Evolutionary conservation across 805 yeast genomes (phyloP), one percentile per base, ranked within the genome.

Genomic region (Isabelozyma rhagii): DNA sequence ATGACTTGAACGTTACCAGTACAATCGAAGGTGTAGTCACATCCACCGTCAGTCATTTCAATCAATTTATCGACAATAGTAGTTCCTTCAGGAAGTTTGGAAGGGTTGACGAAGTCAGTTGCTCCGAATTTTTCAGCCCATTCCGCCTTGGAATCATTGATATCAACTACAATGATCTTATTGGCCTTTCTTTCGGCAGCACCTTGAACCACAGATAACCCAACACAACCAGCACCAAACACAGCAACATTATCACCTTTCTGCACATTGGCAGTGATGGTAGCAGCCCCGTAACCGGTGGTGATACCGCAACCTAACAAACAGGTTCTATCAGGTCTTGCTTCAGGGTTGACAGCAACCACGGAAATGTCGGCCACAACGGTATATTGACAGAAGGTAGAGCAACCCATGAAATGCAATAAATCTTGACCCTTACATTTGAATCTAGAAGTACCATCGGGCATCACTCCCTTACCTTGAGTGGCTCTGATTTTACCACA

Each of bases 381-480:
- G 11, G 99, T 93, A 71, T 94, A 94, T 75, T 94, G 96, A 39
- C 97, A 84, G 72, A 94, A 94, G 28, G 97, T 88, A 36, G 98
- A 93, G 71, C 97, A 89, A 45, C 99, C 99, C 99, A 94, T 94
- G 71, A 89, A 94, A 72, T 94, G 98, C 61, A 84, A 78, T 48
- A 94, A 71, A 42, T 84, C 81, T 74, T 94, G 80, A 58, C 99
- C 99, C 63, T 85, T 84, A 67, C 87, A 83, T 55, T 79, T 83
- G 78, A 94, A 93, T 71, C 99, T 84, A 43, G 88, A 71, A 46
- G 99, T 93, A 17, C 98, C 99, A 67, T 94, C 99, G 54, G 99
- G 99, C 97, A 94, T 88, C 51, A 93, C 87, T 69, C 99, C 99
- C 65, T 89, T 86, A 68, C 99, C 98, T 71, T 94, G 99, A 50